Conservation (phyloP, 495 filamentous ascomycete species). For the Trichocladium antarcticum region DNA sequence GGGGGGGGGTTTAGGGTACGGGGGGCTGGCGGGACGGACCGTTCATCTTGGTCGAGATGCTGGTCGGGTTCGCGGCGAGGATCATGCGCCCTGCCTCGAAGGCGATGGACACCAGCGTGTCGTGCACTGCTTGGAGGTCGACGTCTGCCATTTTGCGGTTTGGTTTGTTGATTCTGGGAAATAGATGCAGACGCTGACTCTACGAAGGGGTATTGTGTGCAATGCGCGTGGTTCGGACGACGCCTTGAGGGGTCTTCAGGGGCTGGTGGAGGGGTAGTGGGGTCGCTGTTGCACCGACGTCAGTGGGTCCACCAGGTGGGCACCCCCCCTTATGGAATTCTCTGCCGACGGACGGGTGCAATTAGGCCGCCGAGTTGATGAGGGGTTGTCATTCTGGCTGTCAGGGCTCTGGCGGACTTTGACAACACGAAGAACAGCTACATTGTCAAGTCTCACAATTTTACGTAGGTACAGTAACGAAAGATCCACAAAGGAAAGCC, state of each 20-base stretch:
- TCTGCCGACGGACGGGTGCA: too few species aligned
- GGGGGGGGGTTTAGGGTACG: neutral
- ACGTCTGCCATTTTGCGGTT: conserved; percentile 35
- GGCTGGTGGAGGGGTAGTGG: conserved; percentile 5
- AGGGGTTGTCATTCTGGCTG: too few species aligned
- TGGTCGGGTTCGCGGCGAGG: conserved; percentile 56
- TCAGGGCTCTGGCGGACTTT: too few species aligned
- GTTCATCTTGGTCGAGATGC: conserved; percentile 65
- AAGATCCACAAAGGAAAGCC: too few species aligned
- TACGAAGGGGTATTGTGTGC: too few species aligned
- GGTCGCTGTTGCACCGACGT: neutral
- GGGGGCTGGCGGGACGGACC: conserved; percentile 36
- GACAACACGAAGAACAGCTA: too few species aligned
- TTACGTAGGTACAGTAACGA: too few species aligned
- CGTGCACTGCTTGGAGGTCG: conserved; percentile 71
- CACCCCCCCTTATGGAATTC: too few species aligned
- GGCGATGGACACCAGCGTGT: conserved; percentile 64
- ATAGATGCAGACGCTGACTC: too few species aligned
- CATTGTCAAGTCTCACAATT: too few species aligned
- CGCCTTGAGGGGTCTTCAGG: neutral
- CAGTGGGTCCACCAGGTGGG: neutral
- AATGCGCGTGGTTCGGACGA: neutral
- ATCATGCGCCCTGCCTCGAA: conserved; percentile 74
- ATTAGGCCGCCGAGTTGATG: too few species aligned
- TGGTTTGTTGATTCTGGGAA: too few species aligned